Conservation (phyloP, 352 stramenopile species). For the Pilasporangium apinafurcum region DNA sequence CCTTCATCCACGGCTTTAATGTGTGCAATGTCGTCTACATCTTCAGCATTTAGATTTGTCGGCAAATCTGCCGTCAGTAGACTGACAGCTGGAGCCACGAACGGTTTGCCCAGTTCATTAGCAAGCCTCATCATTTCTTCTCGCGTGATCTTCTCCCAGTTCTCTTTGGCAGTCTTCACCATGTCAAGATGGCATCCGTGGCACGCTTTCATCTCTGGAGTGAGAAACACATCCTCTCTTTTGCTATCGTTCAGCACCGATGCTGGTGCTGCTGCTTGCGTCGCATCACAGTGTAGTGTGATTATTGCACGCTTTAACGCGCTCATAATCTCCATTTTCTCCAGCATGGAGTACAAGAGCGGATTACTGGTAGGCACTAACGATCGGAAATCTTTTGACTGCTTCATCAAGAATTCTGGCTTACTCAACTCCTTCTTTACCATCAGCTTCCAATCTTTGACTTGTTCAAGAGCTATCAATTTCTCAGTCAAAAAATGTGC, state of each 20-base stretch:
- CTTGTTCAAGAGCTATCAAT: constrained; percentile 29
- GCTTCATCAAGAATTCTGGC: constrained; percentile 33
- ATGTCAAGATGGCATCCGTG: constrained; percentile 34
- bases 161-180: constrained; percentile 25
- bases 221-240: constrained; percentile 14
- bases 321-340: constrained; percentile 48
- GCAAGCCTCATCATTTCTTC: constrained; percentile 59
- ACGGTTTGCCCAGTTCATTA: constrained; percentile 30
- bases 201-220: constrained; percentile 11
- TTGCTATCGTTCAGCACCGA: constrained; percentile 13
- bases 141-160: constrained; percentile 61
- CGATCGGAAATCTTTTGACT: constrained; percentile 19
- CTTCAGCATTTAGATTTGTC: background rate
- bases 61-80: background rate
- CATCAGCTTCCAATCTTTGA: constrained; percentile 45
- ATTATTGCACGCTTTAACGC: constrained; percentile 51
- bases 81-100: constrained; percentile 12
- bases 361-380: constrained; percentile 13
- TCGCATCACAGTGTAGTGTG: constrained; percentile 47
- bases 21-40: background rate
- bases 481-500: constrained; percentile 36
- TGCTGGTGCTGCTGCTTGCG: constrained; percentile 9
- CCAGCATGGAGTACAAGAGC: constrained; percentile 35
- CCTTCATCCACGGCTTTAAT: too few species aligned
- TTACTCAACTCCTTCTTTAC: constrained; percentile 40